Conservation (phyloP, 345 rosid species). For the Eucalyptus rudis region DNA sequence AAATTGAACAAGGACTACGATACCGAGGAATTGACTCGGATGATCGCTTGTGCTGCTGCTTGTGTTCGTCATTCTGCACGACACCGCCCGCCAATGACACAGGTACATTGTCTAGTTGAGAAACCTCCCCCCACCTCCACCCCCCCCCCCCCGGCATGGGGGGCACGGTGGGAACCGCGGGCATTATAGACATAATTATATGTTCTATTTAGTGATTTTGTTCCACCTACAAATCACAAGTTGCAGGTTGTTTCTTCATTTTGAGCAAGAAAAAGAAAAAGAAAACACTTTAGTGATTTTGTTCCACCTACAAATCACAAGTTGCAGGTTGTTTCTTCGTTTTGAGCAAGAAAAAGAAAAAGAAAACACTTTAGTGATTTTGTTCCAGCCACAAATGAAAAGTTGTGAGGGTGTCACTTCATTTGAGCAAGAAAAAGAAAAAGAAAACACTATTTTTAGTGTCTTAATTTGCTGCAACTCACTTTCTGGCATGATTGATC, state of each 20-base stretch:
- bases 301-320: background rate
- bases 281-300: no score
- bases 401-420: background rate
- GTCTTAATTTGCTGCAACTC: background rate
- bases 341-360: no score
- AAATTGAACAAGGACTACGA: conserved; percentile 38
- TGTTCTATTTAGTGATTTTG: background rate
- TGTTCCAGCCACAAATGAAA: background rate
- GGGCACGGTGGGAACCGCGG: rapidly evolving
- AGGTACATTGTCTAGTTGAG: conserved; percentile 24
- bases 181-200: background rate
- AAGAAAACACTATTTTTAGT: no score
- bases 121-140: background rate
- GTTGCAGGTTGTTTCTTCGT: no score
- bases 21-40: conserved; percentile 40
- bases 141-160: rapidly evolving
- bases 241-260: no score
- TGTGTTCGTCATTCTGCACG: conserved; percentile 66
- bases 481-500: background rate
- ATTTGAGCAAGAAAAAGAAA: background rate
- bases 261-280: no score
- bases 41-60: conserved; percentile 79
- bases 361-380: no score
- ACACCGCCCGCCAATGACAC: conserved; percentile 71
- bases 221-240: background rate